Conservation (phyloP, 768 basidiomycete species). For the Cubamyces lactineus region DNA sequence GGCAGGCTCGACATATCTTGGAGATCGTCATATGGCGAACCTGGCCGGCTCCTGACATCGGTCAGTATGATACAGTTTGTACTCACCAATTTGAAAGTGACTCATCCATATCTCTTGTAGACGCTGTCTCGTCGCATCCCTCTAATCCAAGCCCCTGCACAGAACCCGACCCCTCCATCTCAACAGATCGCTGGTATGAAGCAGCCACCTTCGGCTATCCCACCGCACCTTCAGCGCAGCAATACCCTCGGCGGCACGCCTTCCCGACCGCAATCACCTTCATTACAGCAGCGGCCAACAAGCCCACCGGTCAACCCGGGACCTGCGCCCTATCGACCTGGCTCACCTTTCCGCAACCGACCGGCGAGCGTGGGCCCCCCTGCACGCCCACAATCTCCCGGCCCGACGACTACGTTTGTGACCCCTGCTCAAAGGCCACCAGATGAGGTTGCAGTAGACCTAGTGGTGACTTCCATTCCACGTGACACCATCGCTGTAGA, state of each 20-base stretch:
- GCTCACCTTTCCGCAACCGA: constrained; percentile 46
- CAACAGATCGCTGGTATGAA: constrained; percentile 29
- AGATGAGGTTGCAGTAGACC: constrained; percentile 57
- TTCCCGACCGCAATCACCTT: constrained; percentile 63
- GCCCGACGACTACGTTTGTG: constrained; percentile 37
- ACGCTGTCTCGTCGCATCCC: constrained; percentile 85
- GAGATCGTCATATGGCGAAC: constrained; percentile 84
- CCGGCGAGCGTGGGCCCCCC: constrained; percentile 22
- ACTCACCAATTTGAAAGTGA: neutral
- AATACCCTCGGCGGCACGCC: constrained; percentile 43
- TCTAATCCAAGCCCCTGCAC: constrained; percentile 43
- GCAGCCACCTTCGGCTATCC: constrained; percentile 71
- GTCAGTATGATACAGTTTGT: constrained; percentile 31
- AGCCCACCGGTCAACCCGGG: constrained; percentile 53
- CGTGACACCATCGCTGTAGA: constrained; percentile 50
- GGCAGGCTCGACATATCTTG: constrained; percentile 90
- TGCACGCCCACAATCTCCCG: constrained; percentile 29
- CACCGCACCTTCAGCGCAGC: constrained; percentile 71
- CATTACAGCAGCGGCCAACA: constrained; percentile 52
- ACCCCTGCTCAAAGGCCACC: constrained; percentile 31
- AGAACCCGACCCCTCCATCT: constrained; percentile 36
- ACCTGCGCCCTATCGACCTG: constrained; percentile 45
- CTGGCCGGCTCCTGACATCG: constrained; percentile 85
- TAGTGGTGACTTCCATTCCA: constrained; percentile 56
- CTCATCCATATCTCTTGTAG: constrained; percentile 27